phyloP scores from a whole-genome alignment of 441 rosid genomes.

The Pelargonium cotyledonis region DNA sequence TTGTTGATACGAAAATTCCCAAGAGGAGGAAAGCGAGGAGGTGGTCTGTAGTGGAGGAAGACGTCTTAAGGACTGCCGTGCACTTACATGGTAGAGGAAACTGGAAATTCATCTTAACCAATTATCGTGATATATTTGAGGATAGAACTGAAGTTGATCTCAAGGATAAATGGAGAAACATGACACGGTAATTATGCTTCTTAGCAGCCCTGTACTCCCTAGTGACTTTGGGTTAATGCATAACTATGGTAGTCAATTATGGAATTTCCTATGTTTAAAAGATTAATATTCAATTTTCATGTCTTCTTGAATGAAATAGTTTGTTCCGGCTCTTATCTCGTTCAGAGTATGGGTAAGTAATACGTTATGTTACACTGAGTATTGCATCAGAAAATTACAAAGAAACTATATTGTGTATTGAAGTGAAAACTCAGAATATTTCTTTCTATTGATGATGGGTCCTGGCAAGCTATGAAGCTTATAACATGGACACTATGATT shows the following conservation, averaged over 20 bases:
- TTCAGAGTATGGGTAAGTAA: too few species aligned
- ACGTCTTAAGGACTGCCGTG: conserved; percentile 39
- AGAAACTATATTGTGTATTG: not conserved
- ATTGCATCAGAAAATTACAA: not conserved
- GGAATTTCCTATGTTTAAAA: too few species aligned
- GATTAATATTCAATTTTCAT: too few species aligned
- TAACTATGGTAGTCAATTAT: not conserved
- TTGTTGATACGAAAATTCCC: conserved; percentile 3
- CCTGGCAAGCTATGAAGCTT: too few species aligned
- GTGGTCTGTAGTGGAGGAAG: conserved; percentile 53
- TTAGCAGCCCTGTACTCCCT: not conserved
- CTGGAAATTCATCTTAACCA: conserved; percentile 38
- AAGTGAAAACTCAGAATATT: not conserved
- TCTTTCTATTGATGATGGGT: not conserved
- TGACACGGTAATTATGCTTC: conserved; percentile 22
- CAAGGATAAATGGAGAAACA: conserved; percentile 49
- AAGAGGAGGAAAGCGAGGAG: conserved; percentile 31
- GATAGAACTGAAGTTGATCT: conserved; percentile 47
- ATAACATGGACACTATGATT: too few species aligned
- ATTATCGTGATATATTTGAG: conserved; percentile 24
- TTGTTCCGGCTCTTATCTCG: not conserved
- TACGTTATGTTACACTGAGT: too few species aligned
- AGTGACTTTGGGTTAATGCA: not conserved
- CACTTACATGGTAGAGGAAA: conserved; percentile 35
- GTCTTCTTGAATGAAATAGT: not conserved